A percentile compares a stretch with the other conserved stretches of the same genome.
Conservation (phyloP, 139 green algal genomes). For the Chlorella vulgaris region DNA sequence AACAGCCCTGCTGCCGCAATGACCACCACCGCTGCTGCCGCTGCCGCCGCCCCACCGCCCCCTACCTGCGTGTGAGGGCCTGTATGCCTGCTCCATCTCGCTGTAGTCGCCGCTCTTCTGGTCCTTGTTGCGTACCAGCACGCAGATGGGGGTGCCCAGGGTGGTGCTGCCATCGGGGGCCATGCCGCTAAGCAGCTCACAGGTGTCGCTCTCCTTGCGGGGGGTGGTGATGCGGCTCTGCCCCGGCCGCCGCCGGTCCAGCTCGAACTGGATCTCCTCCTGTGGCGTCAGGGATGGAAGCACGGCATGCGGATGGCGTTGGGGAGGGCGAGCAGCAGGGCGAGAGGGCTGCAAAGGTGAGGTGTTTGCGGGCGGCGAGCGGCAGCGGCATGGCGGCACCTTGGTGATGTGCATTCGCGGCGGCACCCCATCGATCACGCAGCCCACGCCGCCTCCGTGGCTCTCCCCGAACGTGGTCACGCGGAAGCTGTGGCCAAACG, state of each 20-base stretch:
- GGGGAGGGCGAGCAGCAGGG: background rate
- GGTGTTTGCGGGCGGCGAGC: background rate
- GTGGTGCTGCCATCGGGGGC: conserved; percentile 79
- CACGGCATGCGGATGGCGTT: background rate
- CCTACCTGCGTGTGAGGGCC: conserved; percentile 80
- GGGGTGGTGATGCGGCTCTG: conserved; percentile 98
- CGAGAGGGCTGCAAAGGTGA: background rate
- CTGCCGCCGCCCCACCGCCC: background rate
- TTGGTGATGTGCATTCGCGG: conserved; percentile 85
- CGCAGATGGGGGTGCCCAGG: conserved; percentile 91
- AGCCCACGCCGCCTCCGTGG: conserved; percentile 96
- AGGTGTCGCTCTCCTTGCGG: conserved; percentile 93
- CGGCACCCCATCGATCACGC: conserved; percentile 95
- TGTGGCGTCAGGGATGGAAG: background rate
- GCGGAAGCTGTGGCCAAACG: conserved; percentile 88
- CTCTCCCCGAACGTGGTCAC: conserved; percentile 98
- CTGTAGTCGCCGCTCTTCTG: conserved; percentile 86
- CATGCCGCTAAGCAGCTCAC: conserved; percentile 91
- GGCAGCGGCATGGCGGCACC: background rate
- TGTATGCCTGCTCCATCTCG: conserved; percentile 91
- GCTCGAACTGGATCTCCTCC: conserved; percentile 82
- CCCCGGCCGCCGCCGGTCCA: conserved; percentile 88
- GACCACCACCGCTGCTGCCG: background rate
- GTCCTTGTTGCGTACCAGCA: conserved; percentile 98
- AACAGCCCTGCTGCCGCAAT: too few species aligned